These are phyloP conservation scores for Seiridium unicorne DNA, from an alignment of 2,329 filamentous ascomycete species.

Conservation along the genomic window DNA sequence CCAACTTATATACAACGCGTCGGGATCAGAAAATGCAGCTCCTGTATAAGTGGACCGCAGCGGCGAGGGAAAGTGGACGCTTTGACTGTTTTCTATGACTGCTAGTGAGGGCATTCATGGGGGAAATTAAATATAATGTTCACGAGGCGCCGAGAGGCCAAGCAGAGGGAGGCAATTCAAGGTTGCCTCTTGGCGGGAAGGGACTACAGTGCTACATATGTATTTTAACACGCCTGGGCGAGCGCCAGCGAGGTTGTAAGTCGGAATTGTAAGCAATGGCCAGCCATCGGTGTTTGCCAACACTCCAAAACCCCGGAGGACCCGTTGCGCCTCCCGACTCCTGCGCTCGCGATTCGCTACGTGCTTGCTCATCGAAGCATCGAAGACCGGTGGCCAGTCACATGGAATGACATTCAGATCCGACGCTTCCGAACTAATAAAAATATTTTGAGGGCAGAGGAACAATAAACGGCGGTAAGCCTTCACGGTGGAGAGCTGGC, in stretches of 20 bases:
- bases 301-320: background rate
- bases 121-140: background rate
- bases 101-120: too few relatives aligned
- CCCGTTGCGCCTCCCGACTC: background rate
- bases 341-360: slow-evolving; percentile 1
- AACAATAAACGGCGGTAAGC: background rate
- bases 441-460: background rate
- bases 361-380: background rate
- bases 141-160: background rate
- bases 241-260: background rate
- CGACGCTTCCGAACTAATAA: slow-evolving; percentile 1
- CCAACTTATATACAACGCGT: background rate
- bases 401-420: slow-evolving; percentile 1
- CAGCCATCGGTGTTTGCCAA: background rate
- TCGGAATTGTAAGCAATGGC: background rate
- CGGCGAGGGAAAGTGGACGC: background rate
- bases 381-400: background rate
- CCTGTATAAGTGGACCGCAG: background rate
- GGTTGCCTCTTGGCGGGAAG: slow-evolving; percentile 1
- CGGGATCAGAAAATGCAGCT: background rate
- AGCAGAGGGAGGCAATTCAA: background rate
- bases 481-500: background rate
- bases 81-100: too few relatives aligned
- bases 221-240: background rate
- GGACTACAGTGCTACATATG: background rate